Evolutionary conservation across 2,329 filamentous ascomycete genomes (phyloP).

Genomic region (Fusarium sp.): DNA sequence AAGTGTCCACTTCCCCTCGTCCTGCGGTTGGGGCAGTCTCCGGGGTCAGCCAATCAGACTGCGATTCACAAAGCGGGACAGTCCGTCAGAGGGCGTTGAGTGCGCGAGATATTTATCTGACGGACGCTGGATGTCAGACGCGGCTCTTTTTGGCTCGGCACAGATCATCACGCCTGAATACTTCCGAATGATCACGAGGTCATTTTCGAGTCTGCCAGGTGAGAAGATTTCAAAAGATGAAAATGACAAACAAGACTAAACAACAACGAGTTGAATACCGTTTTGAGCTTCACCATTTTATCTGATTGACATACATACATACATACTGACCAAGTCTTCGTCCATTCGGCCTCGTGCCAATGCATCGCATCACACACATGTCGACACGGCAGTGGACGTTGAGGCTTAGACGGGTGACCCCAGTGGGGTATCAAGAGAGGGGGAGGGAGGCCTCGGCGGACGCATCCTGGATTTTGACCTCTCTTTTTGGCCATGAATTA

Average conservation of each 20-base stretch:
- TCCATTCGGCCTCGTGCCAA: constrained; percentile 17
- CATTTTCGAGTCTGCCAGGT: background rate
- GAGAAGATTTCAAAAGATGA: background rate
- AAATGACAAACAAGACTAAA: background rate
- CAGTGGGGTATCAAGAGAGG: constrained; percentile 31
- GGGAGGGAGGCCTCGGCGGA: constrained; percentile 33
- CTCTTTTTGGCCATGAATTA: background rate
- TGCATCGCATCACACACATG: constrained; percentile 35
- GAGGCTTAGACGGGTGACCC: constrained; percentile 34
- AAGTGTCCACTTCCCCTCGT: constrained; percentile 40
- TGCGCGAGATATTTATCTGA: constrained; percentile 31
- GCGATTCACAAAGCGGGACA: constrained; percentile 9
- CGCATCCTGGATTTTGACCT: constrained; percentile 19
- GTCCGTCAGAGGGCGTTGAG: constrained; percentile 22
- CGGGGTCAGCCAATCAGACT: constrained; percentile 24
- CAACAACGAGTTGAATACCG: background rate
- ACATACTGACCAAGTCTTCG: background rate
- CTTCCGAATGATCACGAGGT: constrained; percentile 5
- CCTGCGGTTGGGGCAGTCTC: constrained; percentile 35
- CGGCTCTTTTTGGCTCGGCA: constrained; percentile 31
- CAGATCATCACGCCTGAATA: constrained; percentile 10
- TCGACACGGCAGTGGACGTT: constrained; percentile 35
- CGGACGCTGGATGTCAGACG: constrained; percentile 14
- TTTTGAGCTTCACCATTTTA: background rate
- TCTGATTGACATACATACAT: background rate